Conservation (phyloP, 108 stramenopile species). For the Cylindrotheca fusiformis region DNA sequence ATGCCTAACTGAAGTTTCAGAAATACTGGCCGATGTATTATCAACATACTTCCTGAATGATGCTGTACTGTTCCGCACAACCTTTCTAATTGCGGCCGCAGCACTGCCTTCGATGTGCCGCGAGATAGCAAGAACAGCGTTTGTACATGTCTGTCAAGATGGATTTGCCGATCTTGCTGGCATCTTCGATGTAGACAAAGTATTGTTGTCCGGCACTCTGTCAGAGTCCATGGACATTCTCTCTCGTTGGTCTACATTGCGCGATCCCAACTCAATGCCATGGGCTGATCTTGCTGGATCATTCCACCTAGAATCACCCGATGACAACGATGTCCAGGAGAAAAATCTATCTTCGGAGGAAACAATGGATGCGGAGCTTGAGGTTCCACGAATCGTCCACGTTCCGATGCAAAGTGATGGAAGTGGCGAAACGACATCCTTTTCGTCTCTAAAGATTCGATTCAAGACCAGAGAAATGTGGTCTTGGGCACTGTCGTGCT, state of each 20-base stretch:
- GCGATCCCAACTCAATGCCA: slow-evolving; percentile 29
- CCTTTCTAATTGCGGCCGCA: slow-evolving; percentile 18
- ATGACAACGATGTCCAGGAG: not conserved
- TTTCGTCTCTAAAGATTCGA: not conserved
- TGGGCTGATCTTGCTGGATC: slow-evolving; percentile 34
- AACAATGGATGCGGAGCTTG: too few relatives aligned
- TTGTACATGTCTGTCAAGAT: not conserved
- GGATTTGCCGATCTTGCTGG: not conserved
- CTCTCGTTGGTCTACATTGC: slow-evolving; percentile 18
- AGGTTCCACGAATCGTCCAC: slow-evolving; percentile 14
- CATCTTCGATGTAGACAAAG: not conserved
- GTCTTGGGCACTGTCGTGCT: slow-evolving; percentile 34
- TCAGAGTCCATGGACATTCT: slow-evolving; percentile 21
- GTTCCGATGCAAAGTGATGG: not conserved
- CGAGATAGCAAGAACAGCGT: slow-evolving; percentile 4
- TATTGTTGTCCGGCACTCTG: not conserved
- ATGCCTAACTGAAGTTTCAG: slow-evolving; percentile 6
- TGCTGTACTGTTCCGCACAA: slow-evolving; percentile 22
- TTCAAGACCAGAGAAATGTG: slow-evolving; percentile 20
- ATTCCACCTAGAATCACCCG: not conserved
- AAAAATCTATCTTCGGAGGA: slow-evolving; percentile 1
- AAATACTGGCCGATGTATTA: slow-evolving; percentile 7
- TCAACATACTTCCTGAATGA: slow-evolving; percentile 15
- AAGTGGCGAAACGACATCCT: too few relatives aligned
- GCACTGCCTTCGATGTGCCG: slow-evolving; percentile 19